Evolutionary conservation across 257 asterid species (phyloP).

Genomic region (Solanum dulcamara): DNA sequence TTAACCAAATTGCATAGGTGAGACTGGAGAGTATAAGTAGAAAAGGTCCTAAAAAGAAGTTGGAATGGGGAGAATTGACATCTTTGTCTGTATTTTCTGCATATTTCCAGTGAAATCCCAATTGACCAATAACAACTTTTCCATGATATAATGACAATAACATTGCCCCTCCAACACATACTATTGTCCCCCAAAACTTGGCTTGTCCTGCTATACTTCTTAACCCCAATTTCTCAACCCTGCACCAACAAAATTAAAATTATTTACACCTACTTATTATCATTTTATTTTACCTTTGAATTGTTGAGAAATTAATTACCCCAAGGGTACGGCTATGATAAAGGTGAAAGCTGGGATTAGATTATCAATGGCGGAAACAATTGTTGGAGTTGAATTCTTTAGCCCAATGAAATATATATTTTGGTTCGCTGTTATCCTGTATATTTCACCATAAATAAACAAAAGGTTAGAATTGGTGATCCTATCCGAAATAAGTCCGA

Average conservation of each 20-base stretch:
- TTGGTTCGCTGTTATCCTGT: slow-evolving; percentile 75
- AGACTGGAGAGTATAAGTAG: slow-evolving; percentile 57
- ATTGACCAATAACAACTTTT: slow-evolving; percentile 30
- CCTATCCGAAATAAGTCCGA: background rate
- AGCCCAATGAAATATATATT: slow-evolving; percentile 69
- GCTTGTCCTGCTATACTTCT: slow-evolving; percentile 58
- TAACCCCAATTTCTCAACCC: slow-evolving; percentile 50
- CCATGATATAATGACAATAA: slow-evolving; percentile 68
- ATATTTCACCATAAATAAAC: background rate
- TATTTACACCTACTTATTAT: background rate
- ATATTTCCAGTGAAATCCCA: slow-evolving; percentile 54
- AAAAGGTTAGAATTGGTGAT: background rate
- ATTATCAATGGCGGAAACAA: slow-evolving; percentile 73
- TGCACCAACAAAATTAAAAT: background rate
- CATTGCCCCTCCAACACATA: slow-evolving; percentile 77
- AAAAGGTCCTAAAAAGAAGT: slow-evolving; percentile 47
- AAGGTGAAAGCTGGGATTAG: slow-evolving; percentile 74
- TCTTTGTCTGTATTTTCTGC: slow-evolving; percentile 17
- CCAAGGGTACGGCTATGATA: slow-evolving; percentile 57
- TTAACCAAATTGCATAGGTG: slow-evolving; percentile 81
- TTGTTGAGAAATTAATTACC: slow-evolving; percentile 27
- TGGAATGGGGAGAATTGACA: slow-evolving; percentile 22
- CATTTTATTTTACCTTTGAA: background rate
- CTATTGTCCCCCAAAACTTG: slow-evolving; percentile 48
- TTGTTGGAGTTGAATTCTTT: slow-evolving; percentile 80